Base-by-base conservation (phyloP, 306 rosid genomes). In the Lathyrus tuberosus region DNA sequence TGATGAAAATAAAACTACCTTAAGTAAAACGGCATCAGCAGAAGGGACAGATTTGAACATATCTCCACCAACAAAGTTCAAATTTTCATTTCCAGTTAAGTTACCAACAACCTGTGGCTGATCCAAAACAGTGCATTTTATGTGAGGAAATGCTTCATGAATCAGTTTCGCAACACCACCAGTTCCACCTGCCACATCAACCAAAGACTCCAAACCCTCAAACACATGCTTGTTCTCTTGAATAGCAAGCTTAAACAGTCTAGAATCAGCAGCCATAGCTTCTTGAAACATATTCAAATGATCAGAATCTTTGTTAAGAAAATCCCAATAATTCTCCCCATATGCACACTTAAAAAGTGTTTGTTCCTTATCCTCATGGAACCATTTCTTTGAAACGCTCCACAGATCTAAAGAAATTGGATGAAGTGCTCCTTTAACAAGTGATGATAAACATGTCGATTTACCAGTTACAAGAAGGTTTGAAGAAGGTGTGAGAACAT, bases 41-140 rank as follows among this genome's bases (percentile, higher is more conserved):
- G 85, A 40, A 59, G 87, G 89, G 15, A 87, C 73, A 15, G 69
- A 62, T 2, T 70, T 62, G 80, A 84, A 82, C 86, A 87, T 87
- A 30, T 87, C 84, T 1, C 87, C 89, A 2, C 78, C 86, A 66
- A 78, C 73, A 48, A 75, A 87, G 30, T 49, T 87, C 82, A 87
- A 75, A 64, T 82, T 84, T 2, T 53, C 61, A 14, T 8, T 22
- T 1, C 66, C 83, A 7, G 18, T 10, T 31, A 73, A 63, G 56
- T 75, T 63, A 47, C 67, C 85, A 14, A 82, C 87, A 33, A 82
- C 89, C n/a, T 80, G 74, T 0, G 85, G 87, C 12, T 75, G 81
- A 3, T 84, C 92, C 58, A 80, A 69, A 3, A 84, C 87, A 0
- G 66, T 80, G 78, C 92, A 84, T 51, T 84, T 84, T 40, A 87